phyloP scores from a whole-genome alignment of 2,329 filamentous ascomycete species.

The Cytospora mali region DNA sequence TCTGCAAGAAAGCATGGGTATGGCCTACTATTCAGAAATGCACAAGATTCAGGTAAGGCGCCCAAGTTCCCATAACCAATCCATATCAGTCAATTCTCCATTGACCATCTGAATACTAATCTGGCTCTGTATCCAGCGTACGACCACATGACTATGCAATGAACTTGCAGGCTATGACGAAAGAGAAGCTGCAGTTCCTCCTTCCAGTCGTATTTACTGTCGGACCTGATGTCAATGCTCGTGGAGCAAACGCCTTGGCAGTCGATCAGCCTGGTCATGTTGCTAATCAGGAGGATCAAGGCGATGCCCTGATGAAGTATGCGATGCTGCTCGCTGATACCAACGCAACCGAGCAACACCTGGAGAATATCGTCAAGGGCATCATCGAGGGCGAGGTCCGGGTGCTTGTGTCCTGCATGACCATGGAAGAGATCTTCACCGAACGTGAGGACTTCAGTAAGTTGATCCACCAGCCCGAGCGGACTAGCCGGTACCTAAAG shows the following conservation, averaged over 20 bases:
- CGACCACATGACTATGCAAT: constrained; percentile 82
- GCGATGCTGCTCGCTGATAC: constrained; percentile 74
- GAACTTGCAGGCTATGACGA: constrained; percentile 84
- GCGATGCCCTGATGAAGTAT: constrained; percentile 75
- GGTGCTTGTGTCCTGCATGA: constrained; percentile 82
- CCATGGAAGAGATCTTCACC: constrained; percentile 78
- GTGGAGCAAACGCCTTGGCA: constrained; percentile 47
- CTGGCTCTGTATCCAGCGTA: constrained; percentile 51
- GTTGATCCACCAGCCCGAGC: not conserved
- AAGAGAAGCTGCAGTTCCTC: constrained; percentile 82
- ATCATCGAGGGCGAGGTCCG: constrained; percentile 89
- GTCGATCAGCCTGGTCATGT: constrained; percentile 29
- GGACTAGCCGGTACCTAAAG: too few relatives aligned
- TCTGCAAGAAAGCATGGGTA: constrained; percentile 76
- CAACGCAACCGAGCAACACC: constrained; percentile 44
- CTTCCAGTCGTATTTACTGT: constrained; percentile 86
- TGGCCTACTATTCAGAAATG: constrained; percentile 70
- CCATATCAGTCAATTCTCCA: constrained; percentile 14
- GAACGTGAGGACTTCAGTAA: constrained; percentile 39
- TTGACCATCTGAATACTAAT: constrained; percentile 27
- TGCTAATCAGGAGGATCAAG: constrained; percentile 48
- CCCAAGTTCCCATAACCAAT: not conserved
- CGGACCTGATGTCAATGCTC: constrained; percentile 71
- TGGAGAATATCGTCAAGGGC: constrained; percentile 84
- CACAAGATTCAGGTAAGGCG: constrained; percentile 48